These are phyloP conservation scores for Vanderwaltozyma polyspora DNA, from an alignment of 805 yeast genomes.

Conservation along the genomic window DNA sequence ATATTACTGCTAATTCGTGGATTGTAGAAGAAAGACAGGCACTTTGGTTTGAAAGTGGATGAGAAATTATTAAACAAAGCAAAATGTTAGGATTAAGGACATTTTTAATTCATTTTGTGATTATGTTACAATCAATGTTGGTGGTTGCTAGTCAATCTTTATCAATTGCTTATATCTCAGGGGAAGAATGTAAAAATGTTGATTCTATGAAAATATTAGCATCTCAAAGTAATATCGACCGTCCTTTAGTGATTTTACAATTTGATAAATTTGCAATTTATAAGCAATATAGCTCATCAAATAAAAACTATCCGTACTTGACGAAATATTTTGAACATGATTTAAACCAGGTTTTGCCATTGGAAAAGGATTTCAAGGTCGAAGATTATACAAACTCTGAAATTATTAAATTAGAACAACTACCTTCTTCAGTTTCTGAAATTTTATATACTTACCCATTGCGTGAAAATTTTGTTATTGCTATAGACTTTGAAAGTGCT, in stretches of 20 bases:
- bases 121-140: background rate
- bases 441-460: constrained; percentile 12
- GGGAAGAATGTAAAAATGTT: background rate
- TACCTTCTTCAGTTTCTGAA: constrained; percentile 15
- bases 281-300: constrained; percentile 6
- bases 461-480: too few species aligned
- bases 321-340: constrained; percentile 11
- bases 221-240: background rate
- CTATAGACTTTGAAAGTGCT: too few species aligned
- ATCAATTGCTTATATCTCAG: too few species aligned
- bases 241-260: constrained; percentile 19
- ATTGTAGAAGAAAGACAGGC: too few species aligned
- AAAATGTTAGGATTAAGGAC: background rate
- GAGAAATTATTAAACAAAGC: too few species aligned
- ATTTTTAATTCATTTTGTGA: background rate
- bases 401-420: constrained; percentile 1
- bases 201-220: background rate
- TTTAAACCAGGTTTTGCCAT: constrained; percentile 6
- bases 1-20: too few species aligned
- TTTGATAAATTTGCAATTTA: constrained; percentile 13
- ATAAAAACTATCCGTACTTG: constrained; percentile 10
- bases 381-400: too few species aligned
- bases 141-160: too few species aligned
- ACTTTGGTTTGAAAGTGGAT: too few species aligned
- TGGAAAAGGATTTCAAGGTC: too few species aligned